Base-by-base conservation (phyloP, 1,284 basidiomycete species). In the Cryptococcus sp. region DNA sequence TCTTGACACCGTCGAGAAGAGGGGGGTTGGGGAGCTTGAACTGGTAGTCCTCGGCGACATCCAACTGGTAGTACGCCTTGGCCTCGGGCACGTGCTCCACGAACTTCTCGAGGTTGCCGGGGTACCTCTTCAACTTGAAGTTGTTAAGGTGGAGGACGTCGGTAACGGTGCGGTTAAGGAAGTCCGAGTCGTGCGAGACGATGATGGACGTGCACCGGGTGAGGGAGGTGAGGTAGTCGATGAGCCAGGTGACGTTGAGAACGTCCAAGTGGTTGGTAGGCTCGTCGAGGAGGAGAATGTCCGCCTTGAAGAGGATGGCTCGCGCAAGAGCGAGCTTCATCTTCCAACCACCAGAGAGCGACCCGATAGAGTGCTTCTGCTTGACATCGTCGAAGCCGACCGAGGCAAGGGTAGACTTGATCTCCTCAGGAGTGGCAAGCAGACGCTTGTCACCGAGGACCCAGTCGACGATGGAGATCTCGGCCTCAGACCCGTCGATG, bases 241-340 rank as follows among this genome's bases (percentile, higher is more conserved):
- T 91, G 77, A 97, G 84, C 94, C 93, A 97, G 45, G 89, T 89
- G 66, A 98, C 85, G 82, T 96, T 96, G 80, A 96, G 84, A 66
- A 97, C 93, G 71, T 97, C 94, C 80, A 97, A 84, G 80, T 96
- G 93, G 84, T 97, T 96, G 80, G 93, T 97, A 47, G 94, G 94
- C 82, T 97, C 94, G 79, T 97, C 93, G 69, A 96, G 89, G 51
- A 96, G 82, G 61, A 97, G 86, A 72, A 97, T 96, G 75, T 97
- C 94, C 68, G 93, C 93, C 82, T 92, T 93, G 90, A 98, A 98
- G 58, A 98, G 85, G 83, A 99, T 96, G 58, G 96, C 96, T 69
- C 96, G 87, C 57, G 96, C 96, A 60, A 98, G 86, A 35, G 95
- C 96, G 65, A 98, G 87, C 85, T 98, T 98, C 96, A 98, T 98